These are phyloP conservation scores for Tetrapisispora namnaoensis DNA, from an alignment of 805 yeast genomes.

Conservation along the genomic window DNA sequence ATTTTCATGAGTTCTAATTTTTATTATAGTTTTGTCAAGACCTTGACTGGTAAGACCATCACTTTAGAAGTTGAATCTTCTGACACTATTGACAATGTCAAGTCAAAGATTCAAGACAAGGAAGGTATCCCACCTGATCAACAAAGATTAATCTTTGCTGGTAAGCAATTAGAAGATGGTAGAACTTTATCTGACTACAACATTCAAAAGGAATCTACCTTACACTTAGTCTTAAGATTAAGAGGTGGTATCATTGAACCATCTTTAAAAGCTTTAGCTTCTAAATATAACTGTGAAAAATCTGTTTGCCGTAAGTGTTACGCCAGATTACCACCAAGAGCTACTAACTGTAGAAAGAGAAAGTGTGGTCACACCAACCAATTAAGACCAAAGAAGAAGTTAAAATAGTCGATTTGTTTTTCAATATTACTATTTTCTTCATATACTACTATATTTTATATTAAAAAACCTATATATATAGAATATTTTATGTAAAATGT, in stretches of 20 bases:
- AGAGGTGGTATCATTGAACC: conserved; percentile 99
- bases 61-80: conserved; percentile 98
- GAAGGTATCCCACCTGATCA: conserved; percentile 99
- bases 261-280: conserved; percentile 97
- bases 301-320: conserved; percentile 99
- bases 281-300: conserved; percentile 99
- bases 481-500: conserved; percentile 1
- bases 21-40: conserved; percentile 55
- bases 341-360: conserved; percentile 99
- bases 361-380: conserved; percentile 99
- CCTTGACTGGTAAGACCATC: conserved; percentile 88
- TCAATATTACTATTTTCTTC: conserved; percentile 2
- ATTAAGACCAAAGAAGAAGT: conserved; percentile 99
- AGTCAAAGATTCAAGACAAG: conserved; percentile 97
- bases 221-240: conserved; percentile 91
- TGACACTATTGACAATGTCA: conserved; percentile 97
- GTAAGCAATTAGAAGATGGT: conserved; percentile 99
- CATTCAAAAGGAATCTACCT: conserved; percentile 98
- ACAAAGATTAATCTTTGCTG: conserved; percentile 99
- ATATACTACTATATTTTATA: conserved; percentile 2
- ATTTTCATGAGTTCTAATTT: not conserved
- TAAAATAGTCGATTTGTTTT: conserved; percentile 56
- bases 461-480: conserved; percentile 2
- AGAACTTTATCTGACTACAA: conserved; percentile 98
- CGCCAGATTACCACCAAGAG: conserved; percentile 99